Percentiles rank a stretch among this genome's conserved stretches.
Evolutionary conservation across 257 asterid species (phyloP).

Genomic region (Buddleja alternifolia): DNA sequence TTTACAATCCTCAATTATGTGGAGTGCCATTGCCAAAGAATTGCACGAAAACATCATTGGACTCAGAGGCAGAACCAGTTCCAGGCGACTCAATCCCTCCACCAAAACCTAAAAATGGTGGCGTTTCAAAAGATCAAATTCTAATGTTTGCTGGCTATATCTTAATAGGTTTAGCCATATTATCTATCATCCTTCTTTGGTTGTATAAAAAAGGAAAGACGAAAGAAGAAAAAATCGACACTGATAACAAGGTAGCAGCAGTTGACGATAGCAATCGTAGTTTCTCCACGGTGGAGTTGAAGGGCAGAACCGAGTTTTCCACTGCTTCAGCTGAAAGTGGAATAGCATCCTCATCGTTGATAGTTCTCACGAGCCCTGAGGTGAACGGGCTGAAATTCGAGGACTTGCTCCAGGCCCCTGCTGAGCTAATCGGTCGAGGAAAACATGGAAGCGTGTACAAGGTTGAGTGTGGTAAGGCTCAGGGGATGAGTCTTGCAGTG

Average conservation of each 20-base stretch:
- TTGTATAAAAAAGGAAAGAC: constrained; percentile 41
- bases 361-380: constrained; percentile 55
- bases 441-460: constrained; percentile 71
- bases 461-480: constrained; percentile 49
- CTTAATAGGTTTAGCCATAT: constrained; percentile 49
- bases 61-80: constrained; percentile 20
- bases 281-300: constrained; percentile 45
- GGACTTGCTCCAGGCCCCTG: constrained; percentile 77
- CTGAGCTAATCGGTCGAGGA: constrained; percentile 84
- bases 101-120: not conserved
- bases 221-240: constrained; percentile 22
- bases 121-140: constrained; percentile 46
- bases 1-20: constrained; percentile 47
- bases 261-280: constrained; percentile 43
- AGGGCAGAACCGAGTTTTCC: constrained; percentile 43
- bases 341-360: constrained; percentile 47
- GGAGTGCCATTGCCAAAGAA: constrained; percentile 51
- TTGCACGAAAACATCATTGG: constrained; percentile 25
- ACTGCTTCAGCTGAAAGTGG: constrained; percentile 43
- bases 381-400: constrained; percentile 63
- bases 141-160: constrained; percentile 66
- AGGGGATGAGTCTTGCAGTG: constrained; percentile 55
- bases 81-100: constrained; percentile 1
- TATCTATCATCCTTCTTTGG: constrained; percentile 40
- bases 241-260: constrained; percentile 34